These are phyloP conservation scores for Acephala macrosclerotiorum DNA, from an alignment of 2,329 filamentous ascomycete species.

Conservation along the genomic window DNA sequence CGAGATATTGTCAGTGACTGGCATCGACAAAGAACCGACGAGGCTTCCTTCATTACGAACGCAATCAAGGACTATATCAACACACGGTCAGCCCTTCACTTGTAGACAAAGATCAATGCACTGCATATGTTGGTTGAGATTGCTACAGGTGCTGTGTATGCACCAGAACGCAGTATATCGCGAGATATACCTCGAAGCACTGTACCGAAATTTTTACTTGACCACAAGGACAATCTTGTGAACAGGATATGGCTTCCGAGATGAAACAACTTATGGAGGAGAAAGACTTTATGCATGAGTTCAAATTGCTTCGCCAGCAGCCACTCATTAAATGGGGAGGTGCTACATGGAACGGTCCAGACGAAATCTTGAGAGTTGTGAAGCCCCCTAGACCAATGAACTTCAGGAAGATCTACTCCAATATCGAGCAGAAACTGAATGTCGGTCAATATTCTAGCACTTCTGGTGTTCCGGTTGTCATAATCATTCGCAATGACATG, in stretches of 20 bases:
- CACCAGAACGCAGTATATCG: slow-evolving; percentile 7
- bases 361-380: slow-evolving; percentile 25
- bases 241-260: slow-evolving; percentile 14
- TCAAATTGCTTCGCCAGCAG: slow-evolving; percentile 18
- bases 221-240: slow-evolving; percentile 17
- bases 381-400: slow-evolving; percentile 19
- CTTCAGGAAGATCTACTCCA: slow-evolving; percentile 17
- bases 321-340: slow-evolving; percentile 13
- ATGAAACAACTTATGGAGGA: slow-evolving; percentile 18
- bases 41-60: slow-evolving; percentile 12
- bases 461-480: slow-evolving; percentile 13
- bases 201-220: slow-evolving; percentile 13
- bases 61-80: background rate
- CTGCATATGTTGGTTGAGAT: slow-evolving; percentile 27
- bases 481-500: slow-evolving; percentile 24
- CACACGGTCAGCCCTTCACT: background rate
- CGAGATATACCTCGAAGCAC: slow-evolving; percentile 12
- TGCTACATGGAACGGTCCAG: slow-evolving; percentile 21
- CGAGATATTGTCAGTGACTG: background rate
- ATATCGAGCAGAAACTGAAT: slow-evolving; percentile 2
- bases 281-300: slow-evolving; percentile 24
- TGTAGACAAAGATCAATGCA: slow-evolving; percentile 25
- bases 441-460: background rate
- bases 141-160: slow-evolving; percentile 19
- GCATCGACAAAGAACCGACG: background rate